Evolutionary conservation across 371 early-diverging fungal species (phyloP).

Genomic region (Rhizopus delemar): DNA sequence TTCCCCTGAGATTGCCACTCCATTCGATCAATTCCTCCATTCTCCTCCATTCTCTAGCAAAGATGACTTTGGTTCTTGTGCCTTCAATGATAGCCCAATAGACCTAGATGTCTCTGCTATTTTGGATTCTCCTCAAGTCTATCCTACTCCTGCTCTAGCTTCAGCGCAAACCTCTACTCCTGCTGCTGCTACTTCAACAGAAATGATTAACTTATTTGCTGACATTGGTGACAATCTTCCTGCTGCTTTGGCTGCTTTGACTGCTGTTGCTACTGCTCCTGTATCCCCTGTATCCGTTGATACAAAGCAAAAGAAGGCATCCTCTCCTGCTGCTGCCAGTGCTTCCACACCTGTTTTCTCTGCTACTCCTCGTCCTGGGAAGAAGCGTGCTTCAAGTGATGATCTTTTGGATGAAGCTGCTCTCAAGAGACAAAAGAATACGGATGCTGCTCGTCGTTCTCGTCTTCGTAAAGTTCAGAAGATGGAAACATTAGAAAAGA

Average conservation of each 20-base stretch:
- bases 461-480: conserved; percentile 81
- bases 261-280: conserved; percentile 23
- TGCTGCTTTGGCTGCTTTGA: conserved; percentile 32
- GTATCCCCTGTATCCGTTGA: conserved; percentile 8
- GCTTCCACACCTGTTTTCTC: conserved; percentile 30
- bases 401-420: conserved; percentile 45
- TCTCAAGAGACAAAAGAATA: conserved; percentile 73
- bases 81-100: background rate
- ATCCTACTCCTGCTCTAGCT: conserved; percentile 4
- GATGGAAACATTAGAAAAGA: conserved; percentile 76
- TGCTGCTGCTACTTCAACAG: conserved; percentile 1
- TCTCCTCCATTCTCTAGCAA: conserved; percentile 29
- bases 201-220: conserved; percentile 24
- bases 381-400: conserved; percentile 24
- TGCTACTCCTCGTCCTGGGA: conserved; percentile 14
- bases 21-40: conserved; percentile 29
- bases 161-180: background rate
- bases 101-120: conserved; percentile 36
- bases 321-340: conserved; percentile 25
- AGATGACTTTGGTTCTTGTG: conserved; percentile 8
- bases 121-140: conserved; percentile 22
- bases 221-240: conserved; percentile 31
- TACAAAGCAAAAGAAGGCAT: background rate
- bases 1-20: conserved; percentile 32
- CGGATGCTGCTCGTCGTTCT: conserved; percentile 90